These are phyloP conservation scores for Vicia sativa DNA, from an alignment of 306 rosid species.

Conservation along the genomic window DNA sequence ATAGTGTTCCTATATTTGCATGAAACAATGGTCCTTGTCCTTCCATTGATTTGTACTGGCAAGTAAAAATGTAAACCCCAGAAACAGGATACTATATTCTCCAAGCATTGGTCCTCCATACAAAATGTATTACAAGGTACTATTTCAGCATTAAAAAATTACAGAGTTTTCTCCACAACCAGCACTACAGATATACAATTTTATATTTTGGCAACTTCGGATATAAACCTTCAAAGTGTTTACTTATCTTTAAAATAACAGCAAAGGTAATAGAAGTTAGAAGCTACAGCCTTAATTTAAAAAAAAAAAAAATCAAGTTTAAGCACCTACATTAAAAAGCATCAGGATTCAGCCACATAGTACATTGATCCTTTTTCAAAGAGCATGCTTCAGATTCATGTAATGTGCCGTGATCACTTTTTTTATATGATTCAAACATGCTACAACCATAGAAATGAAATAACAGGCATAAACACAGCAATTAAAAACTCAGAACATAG, in stretches of 20 bases:
- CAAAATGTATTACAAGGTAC: constrained; percentile 42
- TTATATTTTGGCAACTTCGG: constrained; percentile 17
- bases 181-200: constrained; percentile 36
- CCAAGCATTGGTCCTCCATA: constrained; percentile 27
- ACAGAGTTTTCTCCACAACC: constrained; percentile 42
- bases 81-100: constrained; percentile 27
- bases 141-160: not conserved
- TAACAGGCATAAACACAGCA: constrained; percentile 11
- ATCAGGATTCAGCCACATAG: constrained; percentile 1
- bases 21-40: not conserved
- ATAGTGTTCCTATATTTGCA: not conserved
- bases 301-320: constrained; percentile 12
- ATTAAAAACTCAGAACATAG: not conserved
- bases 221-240: constrained; percentile 45
- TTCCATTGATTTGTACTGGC: constrained; percentile 10
- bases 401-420: constrained; percentile 9
- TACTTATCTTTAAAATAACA: constrained; percentile 43
- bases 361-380: constrained; percentile 18
- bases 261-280: constrained; percentile 42
- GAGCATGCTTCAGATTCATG: constrained; percentile 25
- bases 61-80: constrained; percentile 34
- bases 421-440: constrained; percentile 10
- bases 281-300: constrained; percentile 43
- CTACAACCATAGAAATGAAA: constrained; percentile 8
- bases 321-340: constrained; percentile 17